Conservation (phyloP, 1,139 yeast genomes). For the Saccharomyces uvarum region DNA sequence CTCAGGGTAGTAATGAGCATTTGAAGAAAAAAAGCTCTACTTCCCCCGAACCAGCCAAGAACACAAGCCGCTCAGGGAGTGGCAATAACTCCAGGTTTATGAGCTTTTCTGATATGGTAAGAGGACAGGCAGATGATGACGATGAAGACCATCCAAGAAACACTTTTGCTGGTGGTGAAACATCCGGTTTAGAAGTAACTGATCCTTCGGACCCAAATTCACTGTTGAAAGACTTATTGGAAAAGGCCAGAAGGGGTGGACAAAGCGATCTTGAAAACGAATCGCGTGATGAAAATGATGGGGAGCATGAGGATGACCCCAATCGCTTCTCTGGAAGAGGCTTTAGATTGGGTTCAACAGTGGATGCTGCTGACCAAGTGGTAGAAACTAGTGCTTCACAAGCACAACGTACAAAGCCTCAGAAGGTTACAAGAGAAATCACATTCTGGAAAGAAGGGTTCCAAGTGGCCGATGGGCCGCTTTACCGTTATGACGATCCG, state of each 20-base stretch:
- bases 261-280: slow-evolving; percentile 30
- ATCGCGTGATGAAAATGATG: slow-evolving; percentile 30
- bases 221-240: slow-evolving; percentile 50
- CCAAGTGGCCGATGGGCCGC: slow-evolving; percentile 83
- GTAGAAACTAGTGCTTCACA: slow-evolving; percentile 31
- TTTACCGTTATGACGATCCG: slow-evolving; percentile 87
- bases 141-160: slow-evolving; percentile 63
- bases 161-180: slow-evolving; percentile 88
- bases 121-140: slow-evolving; percentile 41
- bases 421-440: slow-evolving; percentile 58
- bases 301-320: slow-evolving; percentile 20
- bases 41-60: slow-evolving; percentile 3
- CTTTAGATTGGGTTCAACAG: slow-evolving; percentile 56
- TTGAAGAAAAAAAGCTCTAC: not conserved
- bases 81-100: slow-evolving; percentile 33
- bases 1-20: not conserved
- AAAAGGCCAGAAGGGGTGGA: slow-evolving; percentile 49
- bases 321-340: slow-evolving; percentile 59
- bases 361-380: slow-evolving; percentile 36
- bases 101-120: slow-evolving; percentile 49
- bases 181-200: slow-evolving; percentile 87
- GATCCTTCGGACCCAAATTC: slow-evolving; percentile 63
- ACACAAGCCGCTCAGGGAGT: slow-evolving; percentile 2
- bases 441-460: slow-evolving; percentile 97
- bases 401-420: slow-evolving; percentile 21